These are phyloP conservation scores for Podospora tetraspora DNA, from an alignment of 495 filamentous ascomycete species.

Conservation along the genomic window DNA sequence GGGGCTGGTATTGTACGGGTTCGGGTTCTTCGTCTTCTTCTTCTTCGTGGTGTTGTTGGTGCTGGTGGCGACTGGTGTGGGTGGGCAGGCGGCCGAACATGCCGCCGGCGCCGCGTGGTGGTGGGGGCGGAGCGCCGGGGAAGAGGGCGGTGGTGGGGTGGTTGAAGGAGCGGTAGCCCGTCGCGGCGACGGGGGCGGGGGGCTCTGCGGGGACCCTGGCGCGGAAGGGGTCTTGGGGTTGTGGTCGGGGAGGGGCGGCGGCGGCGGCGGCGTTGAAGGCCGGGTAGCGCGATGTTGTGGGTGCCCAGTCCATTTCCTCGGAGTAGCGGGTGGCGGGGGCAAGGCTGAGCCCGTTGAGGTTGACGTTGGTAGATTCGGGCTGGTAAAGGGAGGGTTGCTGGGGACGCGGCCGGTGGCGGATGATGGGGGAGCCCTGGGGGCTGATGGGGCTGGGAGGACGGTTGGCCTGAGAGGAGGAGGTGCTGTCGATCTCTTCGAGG, in stretches of 20 bases:
- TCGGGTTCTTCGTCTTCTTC: conserved; percentile 13
- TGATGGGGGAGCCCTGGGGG: neutral
- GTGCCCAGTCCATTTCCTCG: conserved; percentile 79
- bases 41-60: neutral
- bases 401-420: neutral
- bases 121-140: conserved; percentile 49
- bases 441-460: conserved; percentile 6
- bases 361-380: conserved; percentile 1
- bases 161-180: neutral
- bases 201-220: conserved; percentile 11
- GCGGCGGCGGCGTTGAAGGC: conserved; percentile 42
- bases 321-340: conserved; percentile 27
- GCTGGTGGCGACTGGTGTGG: no score
- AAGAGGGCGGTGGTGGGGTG: conserved; percentile 17
- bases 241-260: conserved; percentile 47
- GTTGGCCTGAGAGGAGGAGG: conserved; percentile 1
- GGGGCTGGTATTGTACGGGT: neutral
- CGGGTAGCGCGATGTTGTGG: conserved; percentile 50
- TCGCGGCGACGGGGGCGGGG: neutral
- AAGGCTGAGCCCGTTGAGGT: conserved; percentile 18
- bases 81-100: neutral
- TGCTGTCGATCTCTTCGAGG: conserved; percentile 36
- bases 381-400: neutral
- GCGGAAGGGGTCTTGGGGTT: conserved; percentile 45
- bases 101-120: conserved; percentile 42